Percentiles rank a stretch among this genome's conserved stretches.
These are phyloP conservation scores for Paraphysoderma sedebokerense DNA, from an alignment of 371 early-diverging fungal genomes.

Conservation along the genomic window DNA sequence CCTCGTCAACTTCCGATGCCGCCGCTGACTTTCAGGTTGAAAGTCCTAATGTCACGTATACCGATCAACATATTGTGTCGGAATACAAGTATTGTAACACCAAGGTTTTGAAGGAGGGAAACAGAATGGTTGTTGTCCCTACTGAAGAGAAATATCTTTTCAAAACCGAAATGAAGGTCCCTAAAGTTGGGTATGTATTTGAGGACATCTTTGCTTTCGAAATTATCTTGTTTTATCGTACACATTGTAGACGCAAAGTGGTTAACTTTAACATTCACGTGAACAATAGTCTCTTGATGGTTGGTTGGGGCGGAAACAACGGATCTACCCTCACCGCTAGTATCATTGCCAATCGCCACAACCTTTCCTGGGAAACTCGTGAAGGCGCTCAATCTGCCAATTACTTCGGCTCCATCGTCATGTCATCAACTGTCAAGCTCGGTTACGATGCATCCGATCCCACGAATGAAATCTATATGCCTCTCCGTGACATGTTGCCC, in stretches of 20 bases:
- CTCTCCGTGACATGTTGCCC: constrained; percentile 77
- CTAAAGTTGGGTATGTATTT: constrained; percentile 46
- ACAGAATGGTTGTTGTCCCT: constrained; percentile 50
- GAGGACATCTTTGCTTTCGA: no score
- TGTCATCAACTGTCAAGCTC: constrained; percentile 85
- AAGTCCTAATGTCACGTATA: constrained; percentile 72
- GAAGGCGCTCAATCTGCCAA: constrained; percentile 77
- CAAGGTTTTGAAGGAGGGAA: not conserved
- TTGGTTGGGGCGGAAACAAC: constrained; percentile 98
- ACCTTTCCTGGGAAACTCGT: constrained; percentile 80
- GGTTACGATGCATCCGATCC: constrained; percentile 50
- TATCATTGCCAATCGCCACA: constrained; percentile 75
- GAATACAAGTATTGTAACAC: not conserved
- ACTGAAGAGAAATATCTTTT: constrained; percentile 72
- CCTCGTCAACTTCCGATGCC: constrained; percentile 14
- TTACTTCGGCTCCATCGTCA: constrained; percentile 90
- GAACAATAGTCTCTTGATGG: constrained; percentile 72
- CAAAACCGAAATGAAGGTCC: constrained; percentile 64
- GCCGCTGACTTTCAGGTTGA: constrained; percentile 58
- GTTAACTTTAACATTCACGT: not conserved
- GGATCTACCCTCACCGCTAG: constrained; percentile 91
- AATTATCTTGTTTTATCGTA: not conserved
- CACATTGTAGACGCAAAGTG: not conserved
- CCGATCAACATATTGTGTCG: constrained; percentile 26
- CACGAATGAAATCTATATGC: constrained; percentile 73